A percentile compares a stretch with the other conserved stretches of the same genome.
phyloP scores from a whole-genome alignment of 768 basidiomycete species.

The Leucosporidium scottii region DNA sequence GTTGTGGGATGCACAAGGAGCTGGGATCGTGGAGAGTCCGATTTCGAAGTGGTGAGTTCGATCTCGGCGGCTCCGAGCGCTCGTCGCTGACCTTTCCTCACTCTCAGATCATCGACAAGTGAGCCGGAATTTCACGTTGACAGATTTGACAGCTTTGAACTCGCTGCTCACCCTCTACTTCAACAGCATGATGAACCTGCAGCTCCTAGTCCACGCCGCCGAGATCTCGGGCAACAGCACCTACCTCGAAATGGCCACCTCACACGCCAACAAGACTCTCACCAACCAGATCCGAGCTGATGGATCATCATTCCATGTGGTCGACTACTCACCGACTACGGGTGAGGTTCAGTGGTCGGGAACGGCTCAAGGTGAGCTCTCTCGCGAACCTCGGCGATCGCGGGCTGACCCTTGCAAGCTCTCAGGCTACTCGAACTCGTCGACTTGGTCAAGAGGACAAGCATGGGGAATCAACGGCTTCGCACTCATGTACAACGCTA shows the following conservation, averaged over 20 bases:
- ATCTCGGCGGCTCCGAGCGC: background rate
- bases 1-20: slow-evolving; percentile 10
- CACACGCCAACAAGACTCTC: slow-evolving; percentile 62
- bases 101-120: slow-evolving; percentile 13
- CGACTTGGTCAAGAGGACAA: slow-evolving; percentile 66
- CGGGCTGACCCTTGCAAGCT: background rate
- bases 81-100: background rate
- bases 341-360: slow-evolving; percentile 54
- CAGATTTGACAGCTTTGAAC: background rate
- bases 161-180: background rate
- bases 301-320: slow-evolving; percentile 18
- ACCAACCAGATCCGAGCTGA: slow-evolving; percentile 55
- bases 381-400: slow-evolving; percentile 47
- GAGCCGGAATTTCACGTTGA: background rate
- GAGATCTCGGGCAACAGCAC: slow-evolving; percentile 57
- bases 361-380: slow-evolving; percentile 53
- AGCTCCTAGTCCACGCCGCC: slow-evolving; percentile 52
- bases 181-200: slow-evolving; percentile 68
- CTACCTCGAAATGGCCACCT: slow-evolving; percentile 55
- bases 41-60: slow-evolving; percentile 12
- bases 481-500: slow-evolving; percentile 42
- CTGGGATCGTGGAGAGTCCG: slow-evolving; percentile 3
- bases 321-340: slow-evolving; percentile 42
- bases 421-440: background rate
- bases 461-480: slow-evolving; percentile 66